Evolutionary conservation across 202 grass and related monocot genomes (phyloP), one percentile per base, ranked within the genome.

Genomic region (Panicum hallii): DNA sequence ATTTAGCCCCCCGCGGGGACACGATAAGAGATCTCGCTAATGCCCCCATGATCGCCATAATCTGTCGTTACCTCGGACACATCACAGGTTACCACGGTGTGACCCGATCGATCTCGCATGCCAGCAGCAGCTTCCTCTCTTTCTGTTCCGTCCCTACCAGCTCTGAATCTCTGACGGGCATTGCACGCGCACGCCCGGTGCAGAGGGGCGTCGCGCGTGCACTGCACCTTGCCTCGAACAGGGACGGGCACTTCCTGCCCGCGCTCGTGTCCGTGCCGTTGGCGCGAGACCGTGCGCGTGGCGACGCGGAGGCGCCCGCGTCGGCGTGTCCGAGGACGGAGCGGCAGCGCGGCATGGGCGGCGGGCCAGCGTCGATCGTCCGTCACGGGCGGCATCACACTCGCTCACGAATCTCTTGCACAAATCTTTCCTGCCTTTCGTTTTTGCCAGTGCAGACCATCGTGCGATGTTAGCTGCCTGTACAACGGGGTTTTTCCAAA

Each of bases 311-410:
- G 1, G 54, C 14, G 43, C 56, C 68, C 70, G 32, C 55, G 30
- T 73, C 54, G 28, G 12, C 57, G 49, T 11, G 45, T 64, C 56
- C 45, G 20, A 28, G 34, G 22, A 50, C n/a, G 60, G 6, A 55
- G 32, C 32, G 15, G 47, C 58, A 83, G 70, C 68, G 23, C 26
- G 23, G 38, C 55, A 63, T 63, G 80, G 67, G 80, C 54, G 52
- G 26, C n/a, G 56, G 28, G n/a, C 43, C 60, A 17, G 32, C 46
- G 22, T 44, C 75, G 41, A 28, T 63, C 32, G 32, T 38, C 4
- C 6, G 32, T 48, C 62, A 26, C 65, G 9, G 20, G 38, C 67
- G 46, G 4, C 32, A 32, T 32, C 2, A 32, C 32, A 32, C 43
- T 26, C 26, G 26, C 10, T 53, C 32, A 9, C 50, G 28, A 68